Evolutionary conservation across 2,329 filamentous ascomycete species (phyloP).

Genomic region (Penicillium sp.): DNA sequence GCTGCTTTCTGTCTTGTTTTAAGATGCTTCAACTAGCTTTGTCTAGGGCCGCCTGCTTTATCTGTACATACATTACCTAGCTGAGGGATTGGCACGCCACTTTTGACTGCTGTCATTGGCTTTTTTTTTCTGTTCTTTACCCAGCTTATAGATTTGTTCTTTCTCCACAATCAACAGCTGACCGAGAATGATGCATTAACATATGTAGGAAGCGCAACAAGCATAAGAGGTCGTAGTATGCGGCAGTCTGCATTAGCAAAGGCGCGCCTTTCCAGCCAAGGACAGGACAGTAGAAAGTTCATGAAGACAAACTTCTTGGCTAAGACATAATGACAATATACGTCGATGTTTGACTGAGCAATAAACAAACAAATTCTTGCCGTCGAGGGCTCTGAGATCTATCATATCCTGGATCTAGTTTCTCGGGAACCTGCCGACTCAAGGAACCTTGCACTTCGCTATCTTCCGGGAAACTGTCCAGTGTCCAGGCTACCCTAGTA

Average conservation of each 20-base stretch:
- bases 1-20: slow-evolving; percentile 7
- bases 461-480: background rate
- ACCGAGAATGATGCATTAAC: background rate
- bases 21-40: slow-evolving; percentile 20
- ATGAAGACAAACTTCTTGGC: background rate
- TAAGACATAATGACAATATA: background rate
- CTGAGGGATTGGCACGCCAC: background rate
- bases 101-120: background rate
- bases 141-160: background rate
- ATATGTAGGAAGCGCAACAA: background rate
- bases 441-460: background rate
- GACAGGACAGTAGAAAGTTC: background rate
- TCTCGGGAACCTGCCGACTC: background rate
- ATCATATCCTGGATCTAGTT: background rate
- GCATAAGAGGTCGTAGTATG: background rate
- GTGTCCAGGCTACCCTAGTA: background rate
- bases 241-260: background rate
- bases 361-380: background rate
- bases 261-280: background rate
- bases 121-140: background rate
- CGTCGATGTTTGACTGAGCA: background rate
- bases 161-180: background rate
- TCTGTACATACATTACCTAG: slow-evolving; percentile 32
- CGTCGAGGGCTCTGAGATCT: background rate
- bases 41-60: slow-evolving; percentile 34